A percentile compares a stretch with the other conserved stretches of the same genome.
Conservation (phyloP, 306 rosid species). For the Abrus pulchellus region DNA sequence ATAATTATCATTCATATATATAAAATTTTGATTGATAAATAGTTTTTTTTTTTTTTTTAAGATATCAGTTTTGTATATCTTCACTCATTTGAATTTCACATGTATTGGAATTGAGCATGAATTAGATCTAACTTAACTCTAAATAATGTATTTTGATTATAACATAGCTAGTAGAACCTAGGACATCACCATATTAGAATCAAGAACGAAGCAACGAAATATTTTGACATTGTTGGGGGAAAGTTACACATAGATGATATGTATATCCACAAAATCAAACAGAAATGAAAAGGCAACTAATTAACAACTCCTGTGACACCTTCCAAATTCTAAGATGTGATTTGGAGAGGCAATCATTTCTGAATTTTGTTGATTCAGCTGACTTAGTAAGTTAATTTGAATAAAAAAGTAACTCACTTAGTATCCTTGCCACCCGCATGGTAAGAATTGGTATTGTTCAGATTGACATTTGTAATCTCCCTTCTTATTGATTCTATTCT, state of each 20-base stretch:
- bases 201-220: too few relatives aligned
- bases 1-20: too few relatives aligned
- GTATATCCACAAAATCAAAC: not conserved
- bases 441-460: slow-evolving; percentile 9
- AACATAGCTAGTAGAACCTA: too few relatives aligned
- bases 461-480: slow-evolving; percentile 7
- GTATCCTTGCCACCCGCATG: not conserved
- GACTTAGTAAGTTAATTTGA: not conserved
- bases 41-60: too few relatives aligned
- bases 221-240: slow-evolving; percentile 3
- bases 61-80: too few relatives aligned
- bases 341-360: not conserved
- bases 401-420: not conserved
- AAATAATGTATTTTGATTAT: not conserved
- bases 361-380: slow-evolving; percentile 8
- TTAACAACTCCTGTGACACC: not conserved
- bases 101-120: not conserved
- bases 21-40: too few relatives aligned
- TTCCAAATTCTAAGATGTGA: slow-evolving; percentile 3
- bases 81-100: not conserved
- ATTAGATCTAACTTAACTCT: not conserved
- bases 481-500: slow-evolving; percentile 53
- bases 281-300: slow-evolving; percentile 11
- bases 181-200: too few relatives aligned
- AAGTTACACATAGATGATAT: not conserved